These are phyloP conservation scores for Anthostomella pinea DNA, from an alignment of 2,329 filamentous ascomycete species.

Conservation along the genomic window DNA sequence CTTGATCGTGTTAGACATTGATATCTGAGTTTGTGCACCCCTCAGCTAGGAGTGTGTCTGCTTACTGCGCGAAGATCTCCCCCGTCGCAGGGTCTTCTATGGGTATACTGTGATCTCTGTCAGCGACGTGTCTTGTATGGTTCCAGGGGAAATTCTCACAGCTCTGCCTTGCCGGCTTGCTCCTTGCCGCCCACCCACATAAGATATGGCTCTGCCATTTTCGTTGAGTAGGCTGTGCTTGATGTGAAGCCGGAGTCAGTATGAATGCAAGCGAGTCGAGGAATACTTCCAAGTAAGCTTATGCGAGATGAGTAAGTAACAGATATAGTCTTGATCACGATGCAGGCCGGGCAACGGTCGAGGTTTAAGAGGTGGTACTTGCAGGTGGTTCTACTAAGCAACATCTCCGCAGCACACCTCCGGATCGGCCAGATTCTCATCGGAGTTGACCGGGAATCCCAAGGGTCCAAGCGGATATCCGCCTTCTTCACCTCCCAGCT, in stretches of 20 bases:
- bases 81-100: slow-evolving; percentile 54
- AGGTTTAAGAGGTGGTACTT: too few relatives aligned
- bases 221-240: too few relatives aligned
- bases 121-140: too few relatives aligned
- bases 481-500: too few relatives aligned
- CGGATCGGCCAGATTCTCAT: not conserved
- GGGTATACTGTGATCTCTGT: slow-evolving; percentile 48
- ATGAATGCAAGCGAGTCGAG: too few relatives aligned
- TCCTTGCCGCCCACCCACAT: slow-evolving; percentile 44
- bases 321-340: too few relatives aligned
- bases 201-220: slow-evolving; percentile 21
- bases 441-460: slow-evolving; percentile 6
- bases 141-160: too few relatives aligned
- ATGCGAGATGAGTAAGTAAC: too few relatives aligned
- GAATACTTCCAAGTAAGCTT: too few relatives aligned
- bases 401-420: not conserved
- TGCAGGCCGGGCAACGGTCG: too few relatives aligned
- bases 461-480: not conserved
- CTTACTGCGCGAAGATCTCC: slow-evolving; percentile 49
- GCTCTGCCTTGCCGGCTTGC: slow-evolving; percentile 39
- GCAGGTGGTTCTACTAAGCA: not conserved
- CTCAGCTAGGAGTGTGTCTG: not conserved
- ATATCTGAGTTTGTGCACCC: not conserved
- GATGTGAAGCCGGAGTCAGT: too few relatives aligned
- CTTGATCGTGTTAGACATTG: slow-evolving; percentile 24